phyloP scores from a whole-genome alignment of 192 early-diverging fungal species.

The Gorgonomyces haynaldii region DNA sequence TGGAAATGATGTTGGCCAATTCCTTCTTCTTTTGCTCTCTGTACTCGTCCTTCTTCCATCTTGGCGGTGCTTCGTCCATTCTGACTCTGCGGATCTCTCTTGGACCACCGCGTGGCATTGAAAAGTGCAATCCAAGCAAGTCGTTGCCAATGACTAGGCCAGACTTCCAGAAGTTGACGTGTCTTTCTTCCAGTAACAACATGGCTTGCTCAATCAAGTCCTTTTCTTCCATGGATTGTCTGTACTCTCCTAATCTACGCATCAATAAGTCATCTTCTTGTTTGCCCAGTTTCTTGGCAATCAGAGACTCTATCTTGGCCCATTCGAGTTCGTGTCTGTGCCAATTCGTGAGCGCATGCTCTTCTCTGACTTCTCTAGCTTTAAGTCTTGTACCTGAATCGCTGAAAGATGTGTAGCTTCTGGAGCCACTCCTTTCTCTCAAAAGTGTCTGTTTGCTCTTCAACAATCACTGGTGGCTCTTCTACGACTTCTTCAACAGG shows the following conservation, averaged over 20 bases:
- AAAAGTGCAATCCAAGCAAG: constrained; percentile 34
- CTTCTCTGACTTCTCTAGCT: constrained; percentile 9
- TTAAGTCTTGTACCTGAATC: not conserved
- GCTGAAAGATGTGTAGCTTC: constrained; percentile 4
- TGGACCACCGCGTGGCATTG: constrained; percentile 30
- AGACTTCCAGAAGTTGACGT: constrained; percentile 40
- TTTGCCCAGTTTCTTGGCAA: constrained; percentile 1
- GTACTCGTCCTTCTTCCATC: constrained; percentile 9
- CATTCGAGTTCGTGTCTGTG: constrained; percentile 7
- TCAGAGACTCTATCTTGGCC: constrained; percentile 2
- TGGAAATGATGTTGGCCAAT: constrained; percentile 16
- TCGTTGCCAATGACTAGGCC: constrained; percentile 40
- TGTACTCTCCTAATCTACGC: constrained; percentile 28
- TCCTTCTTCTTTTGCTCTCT: constrained; percentile 16
- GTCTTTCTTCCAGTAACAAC: constrained; percentile 25
- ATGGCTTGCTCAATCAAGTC: constrained; percentile 38
- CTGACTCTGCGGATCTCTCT: constrained; percentile 20
- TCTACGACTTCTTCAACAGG: not conserved
- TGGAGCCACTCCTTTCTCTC: constrained; percentile 1
- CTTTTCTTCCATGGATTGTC: constrained; percentile 29
- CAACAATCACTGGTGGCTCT: not conserved
- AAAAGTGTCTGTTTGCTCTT: not conserved
- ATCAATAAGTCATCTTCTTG: constrained; percentile 27
- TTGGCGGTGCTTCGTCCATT: constrained; percentile 17
- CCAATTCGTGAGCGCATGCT: constrained; percentile 12